These are phyloP conservation scores for Globisporangium megalacanthum DNA, from an alignment of 352 stramenopile genomes.

Conservation along the genomic window DNA sequence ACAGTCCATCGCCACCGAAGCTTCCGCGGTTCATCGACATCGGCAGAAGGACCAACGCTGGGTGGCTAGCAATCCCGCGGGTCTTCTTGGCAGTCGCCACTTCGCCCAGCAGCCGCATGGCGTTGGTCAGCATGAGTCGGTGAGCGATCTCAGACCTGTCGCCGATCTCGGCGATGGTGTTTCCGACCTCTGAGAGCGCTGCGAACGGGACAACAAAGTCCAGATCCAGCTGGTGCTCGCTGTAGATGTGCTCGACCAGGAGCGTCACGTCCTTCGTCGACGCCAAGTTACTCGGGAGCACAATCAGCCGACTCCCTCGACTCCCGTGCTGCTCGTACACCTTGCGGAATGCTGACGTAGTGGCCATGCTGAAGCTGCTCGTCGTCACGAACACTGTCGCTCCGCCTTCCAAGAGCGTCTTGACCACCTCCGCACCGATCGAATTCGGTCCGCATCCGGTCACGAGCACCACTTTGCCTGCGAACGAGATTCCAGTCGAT, in stretches of 20 bases:
- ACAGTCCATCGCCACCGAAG: slow-evolving; percentile 83
- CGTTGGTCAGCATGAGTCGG: slow-evolving; percentile 88
- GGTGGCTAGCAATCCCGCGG: slow-evolving; percentile 63
- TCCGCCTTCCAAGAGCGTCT: slow-evolving; percentile 78
- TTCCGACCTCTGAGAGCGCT: slow-evolving; percentile 72
- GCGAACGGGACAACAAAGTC: slow-evolving; percentile 88
- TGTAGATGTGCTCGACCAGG: slow-evolving; percentile 80
- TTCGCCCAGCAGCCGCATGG: slow-evolving; percentile 72
- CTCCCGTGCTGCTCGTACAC: slow-evolving; percentile 86
- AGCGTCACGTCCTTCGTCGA: slow-evolving; percentile 71
- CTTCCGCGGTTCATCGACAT: slow-evolving; percentile 85
- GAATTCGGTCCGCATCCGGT: slow-evolving; percentile 83
- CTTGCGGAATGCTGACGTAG: slow-evolving; percentile 55
- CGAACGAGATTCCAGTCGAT: slow-evolving; percentile 77
- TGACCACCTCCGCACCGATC: slow-evolving; percentile 81
- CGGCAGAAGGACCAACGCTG: slow-evolving; percentile 70
- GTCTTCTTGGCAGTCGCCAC: slow-evolving; percentile 71
- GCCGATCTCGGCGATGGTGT: slow-evolving; percentile 77
- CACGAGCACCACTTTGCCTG: slow-evolving; percentile 77
- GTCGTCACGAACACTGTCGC: slow-evolving; percentile 84
- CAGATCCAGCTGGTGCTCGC: slow-evolving; percentile 70
- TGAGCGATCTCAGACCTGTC: slow-evolving; percentile 74
- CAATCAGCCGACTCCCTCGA: slow-evolving; percentile 66
- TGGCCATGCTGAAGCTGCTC: slow-evolving; percentile 62
- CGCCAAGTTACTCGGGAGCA: slow-evolving; percentile 85